phyloP scores from a whole-genome alignment of 345 rosid genomes.

The Gossypium arboreum region DNA sequence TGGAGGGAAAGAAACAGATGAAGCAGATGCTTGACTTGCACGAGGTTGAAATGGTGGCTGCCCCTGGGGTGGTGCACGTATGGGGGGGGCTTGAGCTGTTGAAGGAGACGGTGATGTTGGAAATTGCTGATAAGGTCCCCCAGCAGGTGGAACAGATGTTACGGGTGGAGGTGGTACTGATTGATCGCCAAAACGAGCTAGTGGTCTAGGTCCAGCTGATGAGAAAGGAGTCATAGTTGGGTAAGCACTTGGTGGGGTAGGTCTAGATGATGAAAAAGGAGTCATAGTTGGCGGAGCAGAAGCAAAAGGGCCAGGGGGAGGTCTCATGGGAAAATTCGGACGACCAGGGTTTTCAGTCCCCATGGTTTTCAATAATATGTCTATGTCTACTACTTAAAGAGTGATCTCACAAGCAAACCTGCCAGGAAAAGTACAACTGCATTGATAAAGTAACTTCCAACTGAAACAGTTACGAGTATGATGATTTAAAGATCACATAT shows the following conservation, averaged over 20 bases:
- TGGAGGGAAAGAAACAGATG: slow-evolving; percentile 38
- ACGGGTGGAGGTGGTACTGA: slow-evolving; percentile 37
- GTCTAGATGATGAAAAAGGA: slow-evolving; percentile 58
- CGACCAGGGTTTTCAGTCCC: slow-evolving; percentile 62
- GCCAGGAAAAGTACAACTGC: slow-evolving; percentile 25
- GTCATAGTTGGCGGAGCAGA: slow-evolving; percentile 53
- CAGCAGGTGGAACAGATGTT: slow-evolving; percentile 47
- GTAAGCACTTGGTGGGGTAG: slow-evolving; percentile 41
- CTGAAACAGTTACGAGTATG: neutral
- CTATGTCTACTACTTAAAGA: slow-evolving; percentile 3
- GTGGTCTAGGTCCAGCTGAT: slow-evolving; percentile 40
- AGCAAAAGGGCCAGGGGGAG: slow-evolving; percentile 61
- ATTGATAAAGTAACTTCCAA: neutral
- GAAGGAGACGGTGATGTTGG: slow-evolving; percentile 55
- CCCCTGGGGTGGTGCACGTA: slow-evolving; percentile 39
- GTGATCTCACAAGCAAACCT: slow-evolving; percentile 41
- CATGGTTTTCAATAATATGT: slow-evolving; percentile 36
- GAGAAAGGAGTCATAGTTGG: slow-evolving; percentile 39
- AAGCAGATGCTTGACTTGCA: slow-evolving; percentile 43
- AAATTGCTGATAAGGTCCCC: slow-evolving; percentile 48
- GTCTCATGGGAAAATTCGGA: slow-evolving; percentile 51
- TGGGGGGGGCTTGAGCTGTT: slow-evolving; percentile 39
- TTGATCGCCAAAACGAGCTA: neutral
- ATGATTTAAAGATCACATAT: neutral
- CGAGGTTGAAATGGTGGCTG: slow-evolving; percentile 52